Base-by-base conservation (phyloP, 2,329 filamentous ascomycete species). In the Capronia americana region DNA sequence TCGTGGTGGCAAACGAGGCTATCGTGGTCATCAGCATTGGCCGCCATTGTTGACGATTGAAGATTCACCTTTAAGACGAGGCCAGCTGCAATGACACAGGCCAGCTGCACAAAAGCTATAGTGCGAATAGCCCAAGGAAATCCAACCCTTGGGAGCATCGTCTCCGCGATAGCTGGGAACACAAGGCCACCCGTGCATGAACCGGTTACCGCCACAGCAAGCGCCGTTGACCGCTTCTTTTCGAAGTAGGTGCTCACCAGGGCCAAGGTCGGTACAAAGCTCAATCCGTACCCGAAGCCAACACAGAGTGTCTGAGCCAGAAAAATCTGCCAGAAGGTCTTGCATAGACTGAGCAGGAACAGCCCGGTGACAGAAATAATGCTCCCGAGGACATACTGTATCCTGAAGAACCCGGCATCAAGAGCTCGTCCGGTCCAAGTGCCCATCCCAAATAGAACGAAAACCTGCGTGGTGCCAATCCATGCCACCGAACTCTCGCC, bases 121-220 rank as follows among this genome's bases (percentile, higher is more conserved):
- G 84, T 81, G 0, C 88, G 80, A 23, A 89, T 82, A 0, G 88
- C 88, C 87, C 88, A 90, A 0, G 81, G 80, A 71, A 90, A 90
- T 0, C 88, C 88, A 3, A 90, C 77, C 14, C 78, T 79, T 0
- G 87, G 85, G 1, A 89, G 77, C n/a, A 90, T 76, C 61, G 86
- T 83, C 72, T 83, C 79, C 1, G 84, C 80, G 14, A 86, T 82
- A 1, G 86, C 79, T 0, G 89, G 88, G 72, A 88, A 91, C 2
- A 90, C 80, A 28, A 90, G 77, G 0, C 88, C 88, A 0, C 89
- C 89, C 0, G 85, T 85, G 0, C 83, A 83, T 20, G 85, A 86
- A 0, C 89, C 89, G 0, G 83, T 84, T 0, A 87, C 86, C 7
- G 82, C 82, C 6, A 88, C 80, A 0, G 86, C 86, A 24, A 90